Evolutionary conservation across 805 yeast genomes (phyloP).

Genomic region (Metschnikowia anglica): DNA sequence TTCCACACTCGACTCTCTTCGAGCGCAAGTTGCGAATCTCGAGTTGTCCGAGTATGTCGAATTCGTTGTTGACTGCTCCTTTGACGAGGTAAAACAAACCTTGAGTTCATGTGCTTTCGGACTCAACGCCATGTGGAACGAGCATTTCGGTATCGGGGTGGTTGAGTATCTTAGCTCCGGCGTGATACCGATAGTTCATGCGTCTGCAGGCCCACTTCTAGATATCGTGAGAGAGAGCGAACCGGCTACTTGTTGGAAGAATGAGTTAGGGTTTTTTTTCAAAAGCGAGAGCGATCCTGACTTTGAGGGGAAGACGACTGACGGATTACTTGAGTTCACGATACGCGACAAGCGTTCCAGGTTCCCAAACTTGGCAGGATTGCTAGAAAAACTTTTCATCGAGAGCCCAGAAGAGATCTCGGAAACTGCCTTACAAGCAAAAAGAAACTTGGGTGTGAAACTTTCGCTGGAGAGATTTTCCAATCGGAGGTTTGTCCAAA

Average conservation of each 20-base stretch:
- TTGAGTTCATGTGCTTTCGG: constrained; percentile 67
- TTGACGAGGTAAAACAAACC: constrained; percentile 55
- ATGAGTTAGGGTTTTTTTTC: constrained; percentile 79
- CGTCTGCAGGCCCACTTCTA: constrained; percentile 89
- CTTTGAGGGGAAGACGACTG: constrained; percentile 26
- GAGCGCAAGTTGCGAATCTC: constrained; percentile 36
- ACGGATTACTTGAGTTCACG: constrained; percentile 10
- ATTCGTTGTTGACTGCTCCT: constrained; percentile 74
- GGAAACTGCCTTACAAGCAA: constrained; percentile 35
- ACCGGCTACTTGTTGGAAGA: constrained; percentile 26
- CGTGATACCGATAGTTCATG: constrained; percentile 84
- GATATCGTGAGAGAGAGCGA: constrained; percentile 65
- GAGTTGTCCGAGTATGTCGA: constrained; percentile 38
- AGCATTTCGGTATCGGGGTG: constrained; percentile 96
- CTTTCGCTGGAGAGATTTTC: constrained; percentile 56
- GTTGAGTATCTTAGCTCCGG: constrained; percentile 91
- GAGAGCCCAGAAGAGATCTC: constrained; percentile 28
- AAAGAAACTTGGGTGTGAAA: constrained; percentile 47
- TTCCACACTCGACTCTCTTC: constrained; percentile 51
- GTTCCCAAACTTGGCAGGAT: constrained; percentile 50
- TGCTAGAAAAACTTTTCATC: constrained; percentile 45
- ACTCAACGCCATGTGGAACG: constrained; percentile 98
- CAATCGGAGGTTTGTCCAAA: constrained; percentile 51
- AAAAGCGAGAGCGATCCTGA: constrained; percentile 73
- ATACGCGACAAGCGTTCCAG: constrained; percentile 13